These are phyloP conservation scores for Sclerotiophoma versabilis DNA, from an alignment of 2,329 filamentous ascomycete genomes.

Conservation along the genomic window DNA sequence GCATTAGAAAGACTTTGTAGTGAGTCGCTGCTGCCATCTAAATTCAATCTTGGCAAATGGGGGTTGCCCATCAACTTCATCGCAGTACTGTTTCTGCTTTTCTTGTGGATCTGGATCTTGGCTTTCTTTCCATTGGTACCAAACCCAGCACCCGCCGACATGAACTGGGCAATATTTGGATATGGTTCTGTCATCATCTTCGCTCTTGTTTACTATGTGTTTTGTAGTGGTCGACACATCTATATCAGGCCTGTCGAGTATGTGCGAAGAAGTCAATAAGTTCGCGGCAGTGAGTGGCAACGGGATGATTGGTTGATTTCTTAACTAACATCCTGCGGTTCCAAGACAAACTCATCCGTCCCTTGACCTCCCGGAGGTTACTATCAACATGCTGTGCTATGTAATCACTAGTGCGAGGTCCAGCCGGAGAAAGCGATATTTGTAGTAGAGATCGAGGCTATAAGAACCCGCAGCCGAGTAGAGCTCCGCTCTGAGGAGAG, in stretches of 20 bases:
- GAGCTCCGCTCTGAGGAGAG: too few species aligned
- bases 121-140: constrained; percentile 51
- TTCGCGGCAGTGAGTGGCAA: neutral
- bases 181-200: constrained; percentile 53
- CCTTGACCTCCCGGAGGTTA: too few species aligned
- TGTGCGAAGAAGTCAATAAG: constrained; percentile 12
- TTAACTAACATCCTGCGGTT: too few species aligned
- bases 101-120: constrained; percentile 54
- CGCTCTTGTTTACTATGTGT: constrained; percentile 52
- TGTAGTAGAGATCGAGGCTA: too few species aligned
- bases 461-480: too few species aligned
- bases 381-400: too few species aligned
- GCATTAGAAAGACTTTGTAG: constrained; percentile 53
- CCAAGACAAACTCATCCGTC: too few species aligned
- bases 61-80: constrained; percentile 54
- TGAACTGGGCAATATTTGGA: constrained; percentile 57
- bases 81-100: constrained; percentile 49
- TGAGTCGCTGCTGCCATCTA: constrained; percentile 53
- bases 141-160: constrained; percentile 53
- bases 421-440: too few species aligned
- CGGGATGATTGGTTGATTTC: neutral
- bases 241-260: constrained; percentile 45
- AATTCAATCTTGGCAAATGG: constrained; percentile 55
- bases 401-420: too few species aligned
- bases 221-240: constrained; percentile 50